A percentile compares a stretch with the other conserved stretches of the same genome.
Evolutionary conservation across 2,329 filamentous ascomycete species (phyloP).

Genomic region (Blastomyces silverae): DNA sequence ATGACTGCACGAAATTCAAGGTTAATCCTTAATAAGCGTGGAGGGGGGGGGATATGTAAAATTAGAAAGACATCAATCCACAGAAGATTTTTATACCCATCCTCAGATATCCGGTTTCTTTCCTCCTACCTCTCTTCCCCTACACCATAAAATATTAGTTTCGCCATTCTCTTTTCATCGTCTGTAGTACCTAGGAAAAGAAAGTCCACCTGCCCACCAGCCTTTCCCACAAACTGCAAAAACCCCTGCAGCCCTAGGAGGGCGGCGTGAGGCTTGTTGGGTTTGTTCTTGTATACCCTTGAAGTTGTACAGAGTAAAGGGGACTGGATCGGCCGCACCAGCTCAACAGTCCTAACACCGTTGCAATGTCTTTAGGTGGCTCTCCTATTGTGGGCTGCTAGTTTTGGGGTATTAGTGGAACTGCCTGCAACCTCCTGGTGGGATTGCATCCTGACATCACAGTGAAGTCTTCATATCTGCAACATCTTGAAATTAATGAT

Average conservation of each 20-base stretch:
- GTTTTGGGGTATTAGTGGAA: background rate
- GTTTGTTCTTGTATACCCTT: background rate
- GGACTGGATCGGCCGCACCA: background rate
- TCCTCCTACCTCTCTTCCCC: background rate
- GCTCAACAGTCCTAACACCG: background rate
- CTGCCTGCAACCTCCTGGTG: background rate
- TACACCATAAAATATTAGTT: background rate
- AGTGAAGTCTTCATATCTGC: background rate
- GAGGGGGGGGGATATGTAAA: too few relatives aligned
- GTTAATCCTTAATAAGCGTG: background rate
- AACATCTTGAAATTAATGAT: background rate
- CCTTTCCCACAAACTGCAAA: background rate
- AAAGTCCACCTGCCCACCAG: background rate
- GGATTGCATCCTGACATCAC: background rate
- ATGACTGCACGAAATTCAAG: conserved; percentile 55
- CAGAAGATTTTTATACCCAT: background rate
- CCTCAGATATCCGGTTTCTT: background rate
- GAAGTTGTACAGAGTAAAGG: background rate
- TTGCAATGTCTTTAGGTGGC: background rate
- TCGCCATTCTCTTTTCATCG: background rate
- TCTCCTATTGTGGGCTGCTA: background rate
- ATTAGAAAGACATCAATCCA: background rate
- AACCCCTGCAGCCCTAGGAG: background rate
- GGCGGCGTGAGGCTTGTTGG: background rate
- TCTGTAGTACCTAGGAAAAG: background rate